Conservation (phyloP, 208 protist species). For the Wallacemonas sp. region DNA sequence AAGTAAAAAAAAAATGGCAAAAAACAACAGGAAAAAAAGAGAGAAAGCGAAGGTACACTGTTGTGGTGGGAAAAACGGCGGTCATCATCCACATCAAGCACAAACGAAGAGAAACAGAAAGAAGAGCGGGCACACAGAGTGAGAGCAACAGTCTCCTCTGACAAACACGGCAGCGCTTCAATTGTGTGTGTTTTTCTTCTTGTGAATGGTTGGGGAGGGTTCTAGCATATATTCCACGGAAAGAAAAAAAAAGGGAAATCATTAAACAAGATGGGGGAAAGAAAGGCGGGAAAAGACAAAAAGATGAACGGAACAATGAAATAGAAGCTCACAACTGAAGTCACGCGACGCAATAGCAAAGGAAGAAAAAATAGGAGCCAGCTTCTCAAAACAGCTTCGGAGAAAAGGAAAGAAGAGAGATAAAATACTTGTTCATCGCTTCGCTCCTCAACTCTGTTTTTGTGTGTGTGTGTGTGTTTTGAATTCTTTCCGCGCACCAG, state of each 20-base stretch:
- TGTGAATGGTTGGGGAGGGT: conserved; percentile 3
- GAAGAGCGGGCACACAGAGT: background rate
- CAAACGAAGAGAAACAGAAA: background rate
- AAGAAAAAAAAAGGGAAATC: background rate
- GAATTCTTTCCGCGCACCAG: too few species aligned
- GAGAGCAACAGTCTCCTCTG: background rate
- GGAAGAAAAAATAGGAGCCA: too few species aligned
- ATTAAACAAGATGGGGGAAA: conserved; percentile 14
- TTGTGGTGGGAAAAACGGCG: conserved; percentile 2
- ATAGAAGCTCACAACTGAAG: conserved; percentile 2
- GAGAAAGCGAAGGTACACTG: background rate
- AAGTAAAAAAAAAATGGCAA: background rate
- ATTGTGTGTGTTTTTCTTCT: background rate
- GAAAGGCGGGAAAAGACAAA: conserved; percentile 18
- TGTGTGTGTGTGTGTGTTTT: too few species aligned
- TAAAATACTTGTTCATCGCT: too few species aligned
- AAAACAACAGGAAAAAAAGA: background rate
- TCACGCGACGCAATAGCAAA: background rate
- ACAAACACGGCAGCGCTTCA: background rate
- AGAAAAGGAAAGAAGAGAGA: background rate
- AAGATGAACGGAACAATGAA: conserved; percentile 23
- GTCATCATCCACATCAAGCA: too few species aligned
- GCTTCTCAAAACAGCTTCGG: background rate
- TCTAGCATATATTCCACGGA: background rate
- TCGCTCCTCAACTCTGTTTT: too few species aligned